Conservation (phyloP, 805 yeast genomes). For the Blastobotrys terrestris region DNA sequence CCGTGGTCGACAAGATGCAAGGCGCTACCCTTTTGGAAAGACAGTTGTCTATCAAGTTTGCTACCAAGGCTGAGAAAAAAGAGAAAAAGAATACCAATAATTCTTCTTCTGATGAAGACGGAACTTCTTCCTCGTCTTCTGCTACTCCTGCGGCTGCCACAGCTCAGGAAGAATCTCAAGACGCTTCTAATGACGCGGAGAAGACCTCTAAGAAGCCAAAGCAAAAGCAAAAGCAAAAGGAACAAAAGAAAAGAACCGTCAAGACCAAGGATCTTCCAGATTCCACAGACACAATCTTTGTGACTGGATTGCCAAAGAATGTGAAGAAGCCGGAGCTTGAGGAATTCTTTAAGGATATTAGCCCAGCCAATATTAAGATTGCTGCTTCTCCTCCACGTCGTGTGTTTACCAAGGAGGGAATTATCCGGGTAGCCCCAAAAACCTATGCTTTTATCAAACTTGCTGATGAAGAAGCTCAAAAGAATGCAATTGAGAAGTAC, state of each 20-base stretch:
- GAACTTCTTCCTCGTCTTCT: slow-evolving; percentile 26
- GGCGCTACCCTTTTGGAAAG: slow-evolving; percentile 29
- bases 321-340: slow-evolving; percentile 43
- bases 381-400: slow-evolving; percentile 17
- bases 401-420: slow-evolving; percentile 16
- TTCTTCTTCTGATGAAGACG: slow-evolving; percentile 15
- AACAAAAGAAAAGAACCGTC: background rate
- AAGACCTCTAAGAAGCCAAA: slow-evolving; percentile 40
- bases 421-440: slow-evolving; percentile 16
- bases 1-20: slow-evolving; percentile 37
- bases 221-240: slow-evolving; percentile 3
- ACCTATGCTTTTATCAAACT: slow-evolving; percentile 53
- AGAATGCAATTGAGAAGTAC: slow-evolving; percentile 63
- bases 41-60: slow-evolving; percentile 28
- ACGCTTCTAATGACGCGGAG: slow-evolving; percentile 63
- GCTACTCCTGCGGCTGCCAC: slow-evolving; percentile 22
- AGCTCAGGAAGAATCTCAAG: slow-evolving; percentile 11
- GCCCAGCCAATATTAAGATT: slow-evolving; percentile 29
- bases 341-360: slow-evolving; percentile 33
- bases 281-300: slow-evolving; percentile 54
- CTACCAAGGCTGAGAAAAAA: slow-evolving; percentile 31
- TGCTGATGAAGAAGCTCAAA: slow-evolving; percentile 54
- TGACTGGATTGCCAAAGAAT: slow-evolving; percentile 52
- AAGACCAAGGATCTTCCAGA: slow-evolving; percentile 28
- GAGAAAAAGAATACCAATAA: slow-evolving; percentile 8